Percentiles rank a stretch among this genome's conserved stretches.
phyloP scores from a whole-genome alignment of 805 yeast species.

The Maudiozyma bulderi region DNA sequence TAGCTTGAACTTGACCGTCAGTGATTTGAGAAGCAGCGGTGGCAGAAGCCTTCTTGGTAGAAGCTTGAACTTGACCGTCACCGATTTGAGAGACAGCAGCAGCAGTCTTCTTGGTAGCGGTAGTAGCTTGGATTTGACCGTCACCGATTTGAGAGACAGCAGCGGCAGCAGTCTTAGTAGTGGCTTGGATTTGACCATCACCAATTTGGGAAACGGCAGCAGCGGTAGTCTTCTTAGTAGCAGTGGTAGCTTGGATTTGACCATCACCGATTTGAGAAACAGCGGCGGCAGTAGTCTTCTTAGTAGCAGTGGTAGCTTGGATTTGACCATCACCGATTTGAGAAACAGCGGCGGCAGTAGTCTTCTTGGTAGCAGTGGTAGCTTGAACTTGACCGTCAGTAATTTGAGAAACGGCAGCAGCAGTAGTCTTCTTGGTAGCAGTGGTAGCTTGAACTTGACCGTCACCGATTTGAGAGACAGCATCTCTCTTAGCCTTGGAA shows the following conservation, averaged over 20 bases:
- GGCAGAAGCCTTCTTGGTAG: conserved; percentile 3
- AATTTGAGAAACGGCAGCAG: conserved; percentile 31
- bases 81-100: conserved; percentile 32
- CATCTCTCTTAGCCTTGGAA: conserved; percentile 40
- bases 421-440: conserved; percentile 10
- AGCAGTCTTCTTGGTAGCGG: conserved; percentile 16
- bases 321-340: background rate
- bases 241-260: conserved; percentile 1
- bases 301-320: background rate
- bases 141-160: conserved; percentile 39
- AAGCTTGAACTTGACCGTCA: conserved; percentile 35
- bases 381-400: conserved; percentile 36
- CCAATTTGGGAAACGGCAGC: conserved; percentile 5
- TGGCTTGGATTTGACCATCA: conserved; percentile 14
- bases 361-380: conserved; percentile 16
- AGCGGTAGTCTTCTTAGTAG: conserved; percentile 1
- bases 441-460: conserved; percentile 39
- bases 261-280: conserved; percentile 31
- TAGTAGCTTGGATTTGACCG: conserved; percentile 41
- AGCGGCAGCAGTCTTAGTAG: conserved; percentile 21
- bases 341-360: conserved; percentile 16
- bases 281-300: conserved; percentile 28
- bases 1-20: background rate
- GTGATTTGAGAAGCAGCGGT: conserved; percentile 16
- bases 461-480: conserved; percentile 38